Conservation (phyloP, 2,329 filamentous ascomycete genomes). For the Neophaeococcomyces aloes region DNA sequence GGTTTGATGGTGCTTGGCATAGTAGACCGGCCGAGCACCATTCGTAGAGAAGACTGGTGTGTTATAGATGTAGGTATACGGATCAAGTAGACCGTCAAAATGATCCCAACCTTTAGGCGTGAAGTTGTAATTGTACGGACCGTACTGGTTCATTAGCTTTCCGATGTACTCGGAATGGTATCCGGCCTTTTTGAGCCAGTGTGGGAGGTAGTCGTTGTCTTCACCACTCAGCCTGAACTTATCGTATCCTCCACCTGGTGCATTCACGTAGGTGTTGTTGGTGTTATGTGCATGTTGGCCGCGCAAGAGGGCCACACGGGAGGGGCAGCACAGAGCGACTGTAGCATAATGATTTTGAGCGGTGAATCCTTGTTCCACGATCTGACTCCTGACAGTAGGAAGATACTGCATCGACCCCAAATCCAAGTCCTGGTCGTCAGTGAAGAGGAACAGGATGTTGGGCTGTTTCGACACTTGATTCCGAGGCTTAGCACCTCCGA, state of each 20-base stretch:
- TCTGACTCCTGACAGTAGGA: slow-evolving; percentile 13
- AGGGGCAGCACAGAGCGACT: slow-evolving; percentile 24
- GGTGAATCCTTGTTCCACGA: slow-evolving; percentile 20
- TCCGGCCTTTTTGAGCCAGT: slow-evolving; percentile 11
- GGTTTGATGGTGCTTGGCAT: slow-evolving; percentile 21
- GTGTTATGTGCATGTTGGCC: slow-evolving; percentile 24
- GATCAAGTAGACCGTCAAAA: slow-evolving; percentile 20
- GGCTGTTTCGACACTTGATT: neutral
- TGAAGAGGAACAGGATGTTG: slow-evolving; percentile 8
- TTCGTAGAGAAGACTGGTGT: slow-evolving; percentile 22
- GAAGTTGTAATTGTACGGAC: slow-evolving; percentile 8
- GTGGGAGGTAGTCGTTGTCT: slow-evolving; percentile 11
- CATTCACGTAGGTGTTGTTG: slow-evolving; percentile 24
- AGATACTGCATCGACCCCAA: slow-evolving; percentile 3
- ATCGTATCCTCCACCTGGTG: slow-evolving; percentile 10
- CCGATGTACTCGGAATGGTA: slow-evolving; percentile 12
- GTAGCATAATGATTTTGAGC: slow-evolving; percentile 26
- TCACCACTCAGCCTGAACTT: slow-evolving; percentile 8
- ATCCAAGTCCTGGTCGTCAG: slow-evolving; percentile 9
- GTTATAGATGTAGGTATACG: slow-evolving; percentile 24
- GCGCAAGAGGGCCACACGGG: slow-evolving; percentile 19
- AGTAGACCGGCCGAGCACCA: slow-evolving; percentile 17
- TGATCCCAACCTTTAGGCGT: slow-evolving; percentile 24
- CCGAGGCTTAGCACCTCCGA: no score
- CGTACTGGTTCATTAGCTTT: slow-evolving; percentile 12